Percentiles rank a stretch among this genome's conserved stretches.
phyloP scores from a whole-genome alignment of 306 rosid species.

The Vigna angularis region DNA sequence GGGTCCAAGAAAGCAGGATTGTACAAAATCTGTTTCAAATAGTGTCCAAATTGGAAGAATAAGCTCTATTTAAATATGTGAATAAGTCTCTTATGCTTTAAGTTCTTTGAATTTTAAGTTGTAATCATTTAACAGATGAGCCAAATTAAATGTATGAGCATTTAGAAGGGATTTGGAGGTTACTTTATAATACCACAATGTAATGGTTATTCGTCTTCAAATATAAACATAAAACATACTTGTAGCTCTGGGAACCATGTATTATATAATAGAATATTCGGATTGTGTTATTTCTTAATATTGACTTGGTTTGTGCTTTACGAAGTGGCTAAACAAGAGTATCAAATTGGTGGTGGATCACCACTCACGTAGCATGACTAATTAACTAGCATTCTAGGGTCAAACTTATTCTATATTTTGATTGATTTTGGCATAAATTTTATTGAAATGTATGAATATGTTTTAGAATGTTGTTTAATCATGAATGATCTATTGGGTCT shows the following conservation, averaged over 20 bases:
- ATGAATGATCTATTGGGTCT: background rate
- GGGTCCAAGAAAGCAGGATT: slow-evolving; percentile 33
- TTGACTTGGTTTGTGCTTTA: slow-evolving; percentile 46
- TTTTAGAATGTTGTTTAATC: background rate
- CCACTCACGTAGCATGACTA: slow-evolving; percentile 37
- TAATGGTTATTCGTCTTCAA: slow-evolving; percentile 4
- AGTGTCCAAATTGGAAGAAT: slow-evolving; percentile 51
- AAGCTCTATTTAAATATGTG: slow-evolving; percentile 41
- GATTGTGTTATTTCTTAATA: background rate
- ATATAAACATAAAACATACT: slow-evolving; percentile 42
- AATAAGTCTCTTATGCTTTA: slow-evolving; percentile 16
- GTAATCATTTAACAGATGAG: slow-evolving; percentile 18
- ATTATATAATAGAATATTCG: slow-evolving; percentile 20
- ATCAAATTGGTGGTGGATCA: slow-evolving; percentile 38
- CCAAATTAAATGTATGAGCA: slow-evolving; percentile 35
- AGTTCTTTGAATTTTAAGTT: background rate
- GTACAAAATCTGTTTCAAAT: slow-evolving; percentile 32
- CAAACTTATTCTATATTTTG: slow-evolving; percentile 42
- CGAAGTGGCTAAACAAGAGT: slow-evolving; percentile 40
- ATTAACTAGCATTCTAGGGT: slow-evolving; percentile 19
- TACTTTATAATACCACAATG: slow-evolving; percentile 33
- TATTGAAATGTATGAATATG: background rate
- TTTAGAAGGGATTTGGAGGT: slow-evolving; percentile 17
- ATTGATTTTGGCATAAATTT: background rate
- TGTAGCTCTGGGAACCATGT: slow-evolving; percentile 28